phyloP scores from a whole-genome alignment of 768 basidiomycete genomes.

The Xerocomus potaroensis region DNA sequence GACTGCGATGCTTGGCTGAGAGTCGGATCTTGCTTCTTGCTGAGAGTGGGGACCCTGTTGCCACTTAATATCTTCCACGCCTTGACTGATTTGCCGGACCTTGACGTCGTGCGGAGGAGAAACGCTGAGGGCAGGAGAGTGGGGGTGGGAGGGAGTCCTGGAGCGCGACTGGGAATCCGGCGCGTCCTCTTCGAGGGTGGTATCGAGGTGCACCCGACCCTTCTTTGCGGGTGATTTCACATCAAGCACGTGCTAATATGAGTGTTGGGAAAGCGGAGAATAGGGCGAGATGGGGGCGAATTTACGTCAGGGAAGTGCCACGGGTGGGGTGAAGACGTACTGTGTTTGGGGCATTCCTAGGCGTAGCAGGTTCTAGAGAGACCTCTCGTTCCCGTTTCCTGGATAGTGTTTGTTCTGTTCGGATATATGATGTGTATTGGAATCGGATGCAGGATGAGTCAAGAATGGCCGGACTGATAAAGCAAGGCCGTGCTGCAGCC shows the following conservation, averaged over 20 bases:
- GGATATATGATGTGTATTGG: constrained; percentile 7
- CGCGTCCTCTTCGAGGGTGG: constrained; percentile 58
- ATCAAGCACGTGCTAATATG: constrained; percentile 33
- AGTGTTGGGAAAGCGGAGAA: constrained; percentile 6
- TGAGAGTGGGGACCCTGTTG: constrained; percentile 35
- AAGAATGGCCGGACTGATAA: constrained; percentile 24
- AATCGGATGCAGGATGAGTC: constrained; percentile 24
- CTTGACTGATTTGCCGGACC: constrained; percentile 74
- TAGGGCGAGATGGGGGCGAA: constrained; percentile 19
- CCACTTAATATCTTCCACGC: constrained; percentile 77
- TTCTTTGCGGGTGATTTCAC: constrained; percentile 70
- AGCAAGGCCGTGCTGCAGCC: constrained; percentile 19
- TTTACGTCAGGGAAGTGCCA: constrained; percentile 28
- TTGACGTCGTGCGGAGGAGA: constrained; percentile 80
- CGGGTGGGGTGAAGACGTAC: constrained; percentile 29
- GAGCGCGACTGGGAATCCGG: constrained; percentile 41
- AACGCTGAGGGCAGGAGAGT: constrained; percentile 34
- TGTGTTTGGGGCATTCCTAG: constrained; percentile 34
- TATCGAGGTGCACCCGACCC: constrained; percentile 59
- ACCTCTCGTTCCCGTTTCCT: constrained; percentile 77
- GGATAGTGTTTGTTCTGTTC: constrained; percentile 43
- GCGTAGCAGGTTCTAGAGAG: constrained; percentile 64
- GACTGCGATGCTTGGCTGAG: constrained; percentile 5
- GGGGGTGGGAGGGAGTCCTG: constrained; percentile 28
- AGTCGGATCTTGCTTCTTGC: constrained; percentile 7